These are phyloP conservation scores for Athelia psychrophila DNA, from an alignment of 1,284 basidiomycete species.

Conservation along the genomic window DNA sequence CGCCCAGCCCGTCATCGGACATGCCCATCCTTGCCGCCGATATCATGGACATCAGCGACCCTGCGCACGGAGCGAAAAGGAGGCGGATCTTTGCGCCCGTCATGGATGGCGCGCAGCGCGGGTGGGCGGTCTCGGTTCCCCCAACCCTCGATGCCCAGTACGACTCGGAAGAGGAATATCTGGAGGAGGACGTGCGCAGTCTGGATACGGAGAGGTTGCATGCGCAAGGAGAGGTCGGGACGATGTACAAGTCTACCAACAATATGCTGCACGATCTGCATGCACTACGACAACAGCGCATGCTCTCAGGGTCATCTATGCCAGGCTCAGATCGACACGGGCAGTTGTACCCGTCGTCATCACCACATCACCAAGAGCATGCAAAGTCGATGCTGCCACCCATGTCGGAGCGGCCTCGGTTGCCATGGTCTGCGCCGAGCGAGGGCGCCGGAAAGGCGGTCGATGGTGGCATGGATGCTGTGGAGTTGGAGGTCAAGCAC, in stretches of 20 bases:
- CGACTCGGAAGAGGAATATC: conserved; percentile 33
- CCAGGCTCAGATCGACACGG: not conserved
- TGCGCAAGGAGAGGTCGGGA: conserved; percentile 6
- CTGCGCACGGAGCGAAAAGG: conserved; percentile 38
- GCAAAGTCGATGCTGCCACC: not conserved
- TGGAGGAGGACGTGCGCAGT: conserved; percentile 23
- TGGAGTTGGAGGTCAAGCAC: conserved; percentile 46
- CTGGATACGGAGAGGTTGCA: not conserved
- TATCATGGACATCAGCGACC: conserved; percentile 25
- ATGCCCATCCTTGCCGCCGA: conserved; percentile 21
- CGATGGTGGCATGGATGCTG: conserved; percentile 14
- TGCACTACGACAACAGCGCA: conserved; percentile 58
- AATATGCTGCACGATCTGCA: conserved; percentile 65
- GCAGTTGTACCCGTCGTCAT: conserved; percentile 3
- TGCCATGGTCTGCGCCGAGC: not conserved
- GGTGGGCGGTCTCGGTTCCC: conserved; percentile 29
- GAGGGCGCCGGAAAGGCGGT: not conserved
- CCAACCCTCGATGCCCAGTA: conserved; percentile 29
- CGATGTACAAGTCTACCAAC: conserved; percentile 57
- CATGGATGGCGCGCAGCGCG: conserved; percentile 41
- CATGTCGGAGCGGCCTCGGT: not conserved
- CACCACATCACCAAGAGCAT: not conserved
- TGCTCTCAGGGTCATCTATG: conserved; percentile 34
- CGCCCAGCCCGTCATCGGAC: conserved; percentile 43
- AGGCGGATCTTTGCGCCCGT: conserved; percentile 44